phyloP scores from a whole-genome alignment of 2,329 filamentous ascomycete species.

The Colletotrichum neosansevieriae region DNA sequence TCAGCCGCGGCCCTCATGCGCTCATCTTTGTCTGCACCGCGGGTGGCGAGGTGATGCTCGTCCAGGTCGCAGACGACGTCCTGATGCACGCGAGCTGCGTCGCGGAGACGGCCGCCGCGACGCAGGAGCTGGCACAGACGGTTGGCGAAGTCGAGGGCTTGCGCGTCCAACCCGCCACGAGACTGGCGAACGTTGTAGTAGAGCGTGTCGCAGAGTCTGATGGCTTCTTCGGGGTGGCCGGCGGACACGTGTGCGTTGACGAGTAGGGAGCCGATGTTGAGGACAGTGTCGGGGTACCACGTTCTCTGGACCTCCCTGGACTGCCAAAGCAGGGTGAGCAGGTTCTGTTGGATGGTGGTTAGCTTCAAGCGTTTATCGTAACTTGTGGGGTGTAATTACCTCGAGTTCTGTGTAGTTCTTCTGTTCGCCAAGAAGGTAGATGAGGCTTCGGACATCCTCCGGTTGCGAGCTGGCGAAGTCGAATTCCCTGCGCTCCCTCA shows the following conservation, averaged over 20 bases:
- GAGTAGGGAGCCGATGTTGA: constrained; percentile 47
- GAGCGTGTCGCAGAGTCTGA: constrained; percentile 48
- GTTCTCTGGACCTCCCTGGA: constrained; percentile 51
- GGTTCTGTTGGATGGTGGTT: constrained; percentile 31
- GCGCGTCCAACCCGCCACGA: constrained; percentile 47
- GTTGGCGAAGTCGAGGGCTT: constrained; percentile 46
- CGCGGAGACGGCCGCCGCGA: constrained; percentile 44
- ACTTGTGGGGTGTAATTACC: constrained; percentile 12
- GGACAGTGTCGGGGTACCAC: constrained; percentile 47
- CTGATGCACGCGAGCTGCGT: constrained; percentile 47
- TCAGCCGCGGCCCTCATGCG: constrained; percentile 41
- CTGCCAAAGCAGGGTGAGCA: constrained; percentile 49
- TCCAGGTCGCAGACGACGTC: constrained; percentile 46
- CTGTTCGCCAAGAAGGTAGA: constrained; percentile 61
- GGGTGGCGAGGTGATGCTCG: constrained; percentile 33
- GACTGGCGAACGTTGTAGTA: constrained; percentile 51
- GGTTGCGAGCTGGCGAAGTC: constrained; percentile 58
- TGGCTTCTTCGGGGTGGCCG: constrained; percentile 45
- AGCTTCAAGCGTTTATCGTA: background rate
- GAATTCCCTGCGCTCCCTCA: constrained; percentile 54
- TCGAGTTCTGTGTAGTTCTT: constrained; percentile 60
- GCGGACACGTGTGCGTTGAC: constrained; percentile 49
- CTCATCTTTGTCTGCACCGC: constrained; percentile 38
- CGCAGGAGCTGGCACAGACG: constrained; percentile 47
- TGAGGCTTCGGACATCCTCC: constrained; percentile 58